phyloP scores from a whole-genome alignment of 495 filamentous ascomycete genomes.

The Neurospora africana region DNA sequence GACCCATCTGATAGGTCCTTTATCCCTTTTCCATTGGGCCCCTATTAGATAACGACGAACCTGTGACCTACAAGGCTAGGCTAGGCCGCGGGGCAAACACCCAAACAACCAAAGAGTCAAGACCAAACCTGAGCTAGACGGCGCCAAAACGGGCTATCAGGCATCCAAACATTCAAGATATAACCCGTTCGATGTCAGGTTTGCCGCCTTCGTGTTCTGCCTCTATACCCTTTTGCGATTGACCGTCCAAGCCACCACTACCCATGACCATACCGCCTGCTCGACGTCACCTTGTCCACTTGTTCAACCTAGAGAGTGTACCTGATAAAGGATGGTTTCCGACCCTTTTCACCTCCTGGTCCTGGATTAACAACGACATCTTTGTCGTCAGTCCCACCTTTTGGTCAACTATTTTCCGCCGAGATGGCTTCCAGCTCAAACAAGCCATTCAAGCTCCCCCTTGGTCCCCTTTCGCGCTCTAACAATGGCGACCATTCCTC shows the following conservation, averaged over 20 bases:
- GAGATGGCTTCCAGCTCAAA: background rate
- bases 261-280: background rate
- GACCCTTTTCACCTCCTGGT: background rate
- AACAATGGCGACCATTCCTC: background rate
- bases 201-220: background rate
- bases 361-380: background rate
- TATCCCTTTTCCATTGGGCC: background rate
- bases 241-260: background rate
- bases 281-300: background rate
- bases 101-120: background rate
- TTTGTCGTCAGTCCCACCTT: background rate
- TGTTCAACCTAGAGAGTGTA: background rate
- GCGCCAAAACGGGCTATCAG: background rate
- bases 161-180: background rate
- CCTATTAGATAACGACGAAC: background rate
- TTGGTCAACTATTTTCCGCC: background rate
- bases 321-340: background rate
- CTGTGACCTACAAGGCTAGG: background rate
- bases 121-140: background rate
- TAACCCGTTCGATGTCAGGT: background rate
- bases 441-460: background rate
- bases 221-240: background rate
- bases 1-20: background rate
- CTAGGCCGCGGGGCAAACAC: background rate
- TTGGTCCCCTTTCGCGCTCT: background rate